These are phyloP conservation scores for Neofusicoccum kwambonambiense DNA, from an alignment of 2,329 filamentous ascomycete species.

Conservation along the genomic window DNA sequence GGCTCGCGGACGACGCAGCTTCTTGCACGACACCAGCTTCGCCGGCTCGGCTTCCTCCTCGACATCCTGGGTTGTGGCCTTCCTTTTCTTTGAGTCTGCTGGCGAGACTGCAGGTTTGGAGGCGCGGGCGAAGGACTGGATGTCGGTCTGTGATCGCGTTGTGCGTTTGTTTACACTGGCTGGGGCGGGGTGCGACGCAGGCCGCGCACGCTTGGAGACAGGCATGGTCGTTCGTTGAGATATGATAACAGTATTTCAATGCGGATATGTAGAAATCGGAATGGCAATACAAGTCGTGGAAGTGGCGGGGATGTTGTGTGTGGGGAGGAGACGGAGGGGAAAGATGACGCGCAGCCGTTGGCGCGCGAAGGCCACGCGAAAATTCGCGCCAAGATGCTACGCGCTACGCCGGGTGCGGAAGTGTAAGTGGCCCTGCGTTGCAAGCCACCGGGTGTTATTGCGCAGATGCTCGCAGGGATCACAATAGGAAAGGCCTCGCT, in stretches of 20 bases:
- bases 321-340: neutral
- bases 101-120: neutral
- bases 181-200: neutral
- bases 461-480: neutral
- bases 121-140: constrained; percentile 12
- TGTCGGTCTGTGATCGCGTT: constrained; percentile 11
- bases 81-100: constrained; percentile 13
- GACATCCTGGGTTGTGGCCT: neutral
- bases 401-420: constrained; percentile 4
- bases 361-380: constrained; percentile 10
- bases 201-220: neutral
- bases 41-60: neutral
- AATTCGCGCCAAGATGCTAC: constrained; percentile 1
- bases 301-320: neutral
- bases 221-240: constrained; percentile 7
- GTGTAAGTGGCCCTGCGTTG: neutral
- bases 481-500: neutral
- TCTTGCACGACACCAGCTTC: constrained; percentile 16
- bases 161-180: constrained; percentile 11
- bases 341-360: neutral
- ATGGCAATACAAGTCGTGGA: constrained; percentile 9
- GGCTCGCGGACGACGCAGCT: constrained; percentile 5
- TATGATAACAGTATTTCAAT: neutral
- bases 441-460: neutral
- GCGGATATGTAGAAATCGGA: neutral